A percentile compares a stretch with the other conserved stretches of the same genome.
Conservation (phyloP, 768 basidiomycete species). For the Amanita muscaria region DNA sequence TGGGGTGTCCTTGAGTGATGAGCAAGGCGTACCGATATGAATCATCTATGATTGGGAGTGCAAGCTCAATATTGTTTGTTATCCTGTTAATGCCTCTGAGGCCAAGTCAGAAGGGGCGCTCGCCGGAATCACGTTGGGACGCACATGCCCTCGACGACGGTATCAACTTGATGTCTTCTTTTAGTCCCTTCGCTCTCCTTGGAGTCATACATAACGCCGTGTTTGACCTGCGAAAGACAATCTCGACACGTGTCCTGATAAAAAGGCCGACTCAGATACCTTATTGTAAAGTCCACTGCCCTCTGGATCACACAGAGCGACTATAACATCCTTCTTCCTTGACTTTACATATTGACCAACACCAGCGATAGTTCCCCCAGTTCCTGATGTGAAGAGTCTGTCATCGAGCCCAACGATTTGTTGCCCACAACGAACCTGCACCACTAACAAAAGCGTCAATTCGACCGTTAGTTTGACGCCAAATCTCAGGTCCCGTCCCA, state of each 20-base stretch:
- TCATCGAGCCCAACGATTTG: background rate
- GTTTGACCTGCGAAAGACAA: conserved; percentile 49
- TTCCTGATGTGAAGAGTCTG: conserved; percentile 39
- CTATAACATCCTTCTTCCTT: conserved; percentile 51
- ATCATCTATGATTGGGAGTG: conserved; percentile 78
- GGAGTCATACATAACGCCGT: conserved; percentile 91
- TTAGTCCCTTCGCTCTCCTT: conserved; percentile 92
- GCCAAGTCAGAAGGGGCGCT: background rate
- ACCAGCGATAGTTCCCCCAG: conserved; percentile 92
- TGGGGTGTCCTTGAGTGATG: background rate
- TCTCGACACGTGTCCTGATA: background rate
- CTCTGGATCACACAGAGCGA: conserved; percentile 85
- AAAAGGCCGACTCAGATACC: conserved; percentile 26
- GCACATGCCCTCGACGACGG: conserved; percentile 89
- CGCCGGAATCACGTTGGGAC: conserved; percentile 8
- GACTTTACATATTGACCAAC: conserved; percentile 73
- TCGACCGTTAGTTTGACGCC: conserved; percentile 80
- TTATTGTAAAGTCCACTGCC: conserved; percentile 96
- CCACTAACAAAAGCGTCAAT: conserved; percentile 85
- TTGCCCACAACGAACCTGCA: conserved; percentile 45
- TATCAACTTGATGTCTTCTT: conserved; percentile 90
- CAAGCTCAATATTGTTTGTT: conserved; percentile 85
- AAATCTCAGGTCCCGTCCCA: conserved; percentile 93
- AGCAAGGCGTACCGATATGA: conserved; percentile 58
- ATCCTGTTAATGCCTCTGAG: conserved; percentile 85